A percentile compares a stretch with the other conserved stretches of the same genome.
Evolutionary conservation across 2,329 filamentous ascomycete species (phyloP).

Genomic region (Aureobasidium sp.): DNA sequence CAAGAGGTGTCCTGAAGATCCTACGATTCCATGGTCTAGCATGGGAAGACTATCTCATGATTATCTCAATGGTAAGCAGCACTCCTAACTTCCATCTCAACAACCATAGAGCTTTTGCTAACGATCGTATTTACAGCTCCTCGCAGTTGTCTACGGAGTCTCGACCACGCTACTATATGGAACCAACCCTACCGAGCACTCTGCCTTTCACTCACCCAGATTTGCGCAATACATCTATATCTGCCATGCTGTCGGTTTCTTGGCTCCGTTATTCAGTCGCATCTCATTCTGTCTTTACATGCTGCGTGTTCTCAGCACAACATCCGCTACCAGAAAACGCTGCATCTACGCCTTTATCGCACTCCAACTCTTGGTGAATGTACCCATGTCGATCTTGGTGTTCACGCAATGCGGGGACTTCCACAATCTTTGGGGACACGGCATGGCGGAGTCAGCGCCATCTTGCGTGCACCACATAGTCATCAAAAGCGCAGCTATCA

Average conservation of each 20-base stretch:
- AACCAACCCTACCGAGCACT: not conserved
- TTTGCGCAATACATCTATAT: not conserved
- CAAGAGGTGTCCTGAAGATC: not conserved
- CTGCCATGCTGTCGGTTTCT: conserved; percentile 2
- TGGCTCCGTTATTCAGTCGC: not conserved
- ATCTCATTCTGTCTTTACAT: conserved; percentile 7
- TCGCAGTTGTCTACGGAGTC: not conserved
- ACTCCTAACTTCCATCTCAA: too few relatives aligned
- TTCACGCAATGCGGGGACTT: conserved; percentile 3
- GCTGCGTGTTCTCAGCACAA: not conserved
- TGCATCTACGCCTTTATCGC: not conserved
- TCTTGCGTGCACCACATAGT: not conserved
- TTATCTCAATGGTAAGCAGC: not conserved
- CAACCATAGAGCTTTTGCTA: not conserved
- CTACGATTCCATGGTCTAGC: not conserved
- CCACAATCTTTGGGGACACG: not conserved
- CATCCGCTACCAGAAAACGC: not conserved
- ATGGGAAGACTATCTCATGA: conserved; percentile 9
- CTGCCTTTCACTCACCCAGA: not conserved
- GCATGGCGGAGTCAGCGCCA: not conserved
- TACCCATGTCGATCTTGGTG: not conserved
- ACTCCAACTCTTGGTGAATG: not conserved
- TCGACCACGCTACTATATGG: not conserved
- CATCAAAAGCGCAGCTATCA: not conserved
- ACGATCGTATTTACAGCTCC: not conserved